phyloP scores from a whole-genome alignment of 2,329 filamentous ascomycete species.

The Alternaria sp. region DNA sequence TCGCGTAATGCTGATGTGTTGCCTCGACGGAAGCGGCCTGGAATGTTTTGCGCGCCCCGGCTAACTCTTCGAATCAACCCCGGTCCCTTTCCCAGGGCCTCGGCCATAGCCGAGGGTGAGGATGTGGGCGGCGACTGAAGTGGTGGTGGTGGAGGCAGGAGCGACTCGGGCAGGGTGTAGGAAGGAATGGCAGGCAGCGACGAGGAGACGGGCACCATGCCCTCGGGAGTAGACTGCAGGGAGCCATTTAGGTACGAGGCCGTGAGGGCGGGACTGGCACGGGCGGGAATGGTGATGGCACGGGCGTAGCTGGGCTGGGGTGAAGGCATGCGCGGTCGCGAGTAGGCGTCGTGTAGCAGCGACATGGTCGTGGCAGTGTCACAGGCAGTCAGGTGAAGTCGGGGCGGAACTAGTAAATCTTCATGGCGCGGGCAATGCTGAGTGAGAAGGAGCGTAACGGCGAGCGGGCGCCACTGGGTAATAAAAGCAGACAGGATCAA shows the following conservation, averaged over 20 bases:
- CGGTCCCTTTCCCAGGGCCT: constrained; percentile 68
- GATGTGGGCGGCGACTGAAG: constrained; percentile 49
- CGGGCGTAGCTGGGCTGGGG: constrained; percentile 44
- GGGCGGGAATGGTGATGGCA: constrained; percentile 50
- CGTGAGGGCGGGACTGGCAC: constrained; percentile 53
- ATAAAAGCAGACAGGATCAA: constrained; percentile 42
- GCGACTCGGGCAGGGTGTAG: constrained; percentile 77
- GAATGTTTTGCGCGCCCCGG: constrained; percentile 76
- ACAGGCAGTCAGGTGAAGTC: constrained; percentile 10
- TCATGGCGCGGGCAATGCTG: constrained; percentile 36
- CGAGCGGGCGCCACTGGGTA: constrained; percentile 36
- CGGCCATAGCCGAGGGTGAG: constrained; percentile 67
- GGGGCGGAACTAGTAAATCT: constrained; percentile 32
- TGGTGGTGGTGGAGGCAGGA: constrained; percentile 61
- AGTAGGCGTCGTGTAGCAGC: constrained; percentile 41
- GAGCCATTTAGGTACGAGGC: constrained; percentile 64
- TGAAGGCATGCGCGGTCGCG: constrained; percentile 46
- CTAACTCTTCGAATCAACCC: constrained; percentile 85
- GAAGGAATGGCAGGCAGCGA: constrained; percentile 55
- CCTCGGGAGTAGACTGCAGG: constrained; percentile 72
- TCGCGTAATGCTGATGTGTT: constrained; percentile 79
- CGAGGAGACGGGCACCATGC: constrained; percentile 64
- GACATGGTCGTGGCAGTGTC: constrained; percentile 34
- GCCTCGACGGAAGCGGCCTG: constrained; percentile 75
- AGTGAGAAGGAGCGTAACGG: constrained; percentile 30